Conservation (phyloP, 441 rosid species). For the Arabidopsis hybrid region DNA sequence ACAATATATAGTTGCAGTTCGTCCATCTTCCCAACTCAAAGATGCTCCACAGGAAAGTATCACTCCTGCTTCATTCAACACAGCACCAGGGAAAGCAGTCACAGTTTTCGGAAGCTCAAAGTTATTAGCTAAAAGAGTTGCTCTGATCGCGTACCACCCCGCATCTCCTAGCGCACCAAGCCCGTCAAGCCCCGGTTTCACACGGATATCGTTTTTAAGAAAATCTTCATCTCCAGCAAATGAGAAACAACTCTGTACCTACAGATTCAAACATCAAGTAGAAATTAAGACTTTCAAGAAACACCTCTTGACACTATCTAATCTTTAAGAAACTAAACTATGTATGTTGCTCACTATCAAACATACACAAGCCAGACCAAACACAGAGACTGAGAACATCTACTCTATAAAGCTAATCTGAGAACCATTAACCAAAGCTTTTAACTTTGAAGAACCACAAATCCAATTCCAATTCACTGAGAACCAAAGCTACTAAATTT, state of each 20-base stretch:
- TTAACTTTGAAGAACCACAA: background rate
- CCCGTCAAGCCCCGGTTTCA: constrained; percentile 81
- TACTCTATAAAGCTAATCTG: constrained; percentile 12
- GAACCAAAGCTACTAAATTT: no score
- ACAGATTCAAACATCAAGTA: constrained; percentile 24
- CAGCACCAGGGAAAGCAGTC: constrained; percentile 57
- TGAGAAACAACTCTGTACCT: constrained; percentile 73
- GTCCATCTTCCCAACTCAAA: constrained; percentile 74
- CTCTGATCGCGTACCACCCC: constrained; percentile 80
- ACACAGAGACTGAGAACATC: background rate
- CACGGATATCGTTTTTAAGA: constrained; percentile 75
- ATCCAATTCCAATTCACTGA: no score
- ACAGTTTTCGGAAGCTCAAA: constrained; percentile 71
- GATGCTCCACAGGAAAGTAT: constrained; percentile 80
- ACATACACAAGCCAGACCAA: no score
- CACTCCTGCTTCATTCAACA: constrained; percentile 70
- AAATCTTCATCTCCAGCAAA: constrained; percentile 58
- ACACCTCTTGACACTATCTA: background rate
- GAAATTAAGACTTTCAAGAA: background rate
- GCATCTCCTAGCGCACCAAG: constrained; percentile 88
- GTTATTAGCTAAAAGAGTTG: constrained; percentile 68
- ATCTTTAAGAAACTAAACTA: background rate
- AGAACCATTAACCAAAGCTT: background rate
- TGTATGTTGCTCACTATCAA: no score
- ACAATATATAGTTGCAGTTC: constrained; percentile 69